Base-by-base conservation (phyloP, 371 early-diverging fungal genomes). In the Rhizomucor miehei region DNA sequence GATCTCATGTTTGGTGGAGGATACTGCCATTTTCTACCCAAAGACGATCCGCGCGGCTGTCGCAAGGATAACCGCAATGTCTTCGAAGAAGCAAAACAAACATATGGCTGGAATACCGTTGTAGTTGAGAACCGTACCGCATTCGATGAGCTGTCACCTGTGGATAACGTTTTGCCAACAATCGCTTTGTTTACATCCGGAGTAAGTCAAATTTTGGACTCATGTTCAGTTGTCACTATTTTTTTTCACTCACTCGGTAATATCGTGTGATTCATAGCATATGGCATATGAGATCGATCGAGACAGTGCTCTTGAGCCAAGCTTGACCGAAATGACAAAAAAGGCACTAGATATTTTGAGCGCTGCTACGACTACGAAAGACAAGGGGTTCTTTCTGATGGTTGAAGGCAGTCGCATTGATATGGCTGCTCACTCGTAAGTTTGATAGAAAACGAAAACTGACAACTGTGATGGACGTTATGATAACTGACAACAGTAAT, bases 401-500 rank as follows among this genome's bases (percentile, higher is more conserved):
- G 86, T 98, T 61, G 98, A 97, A 73, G 97, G 98, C 0, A 89
- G 90, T 52, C 73, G 94, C 14, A 98, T 98, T 46, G 90, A 89
- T 58, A 87, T 89, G 89, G 89, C 88, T n/a, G 89, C 84, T 24
- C 90, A 90, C 55, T 75, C 66, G 82, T 86, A 75, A 60, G 72
- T 66, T 19, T 41, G 41, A 41, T 14, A 10, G 38, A 14, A 14
- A 35, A 19, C 25, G 19, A 16, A 3, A 11, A 29, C 19, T 49
- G 11, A 46, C 5, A 34, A 54, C 54, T 44, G 23, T 11, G 45
- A 14, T 20, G 1, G 6, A 6, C 14, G n/a, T 4, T 17, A 17
- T n/a, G n/a, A n/a, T n/a, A n/a, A 48, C n/a, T 52, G 38, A 45
- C 14, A 43, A 39, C 29, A 50, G n/a, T n/a, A 56, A 67, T 50